Conservation (phyloP, 495 filamentous ascomycete genomes). For the Bacidia gigantensis region DNA sequence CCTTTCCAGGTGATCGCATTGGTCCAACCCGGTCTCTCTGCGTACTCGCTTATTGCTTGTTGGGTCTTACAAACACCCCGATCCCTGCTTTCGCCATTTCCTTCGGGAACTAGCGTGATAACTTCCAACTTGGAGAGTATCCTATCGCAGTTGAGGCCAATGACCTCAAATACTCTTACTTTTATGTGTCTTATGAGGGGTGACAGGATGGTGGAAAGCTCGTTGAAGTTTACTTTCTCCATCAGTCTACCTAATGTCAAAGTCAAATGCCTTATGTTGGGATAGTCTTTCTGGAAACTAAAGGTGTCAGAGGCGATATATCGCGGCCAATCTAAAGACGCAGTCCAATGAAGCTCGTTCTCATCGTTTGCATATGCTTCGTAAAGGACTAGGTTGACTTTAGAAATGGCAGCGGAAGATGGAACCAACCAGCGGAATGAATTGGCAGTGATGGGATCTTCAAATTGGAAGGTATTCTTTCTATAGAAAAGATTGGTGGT, state of each 20-base stretch:
- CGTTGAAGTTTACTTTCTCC: background rate
- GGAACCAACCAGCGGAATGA: background rate
- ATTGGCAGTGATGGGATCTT: background rate
- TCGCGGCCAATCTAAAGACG: background rate
- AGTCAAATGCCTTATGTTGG: background rate
- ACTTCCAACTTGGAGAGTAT: background rate
- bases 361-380: background rate
- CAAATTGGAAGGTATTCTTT: slow-evolving; percentile 1
- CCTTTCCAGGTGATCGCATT: slow-evolving; percentile 1
- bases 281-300: background rate
- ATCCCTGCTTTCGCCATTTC: background rate
- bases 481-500: background rate
- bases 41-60: background rate
- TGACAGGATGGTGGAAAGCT: background rate
- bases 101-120: background rate
- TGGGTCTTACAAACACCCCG: background rate
- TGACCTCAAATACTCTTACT: background rate
- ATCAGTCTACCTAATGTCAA: background rate
- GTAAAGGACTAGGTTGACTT: background rate
- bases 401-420: background rate
- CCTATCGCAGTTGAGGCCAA: background rate
- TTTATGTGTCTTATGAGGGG: background rate
- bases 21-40: background rate
- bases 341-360: background rate
- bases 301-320: background rate